These are phyloP conservation scores for Diaporthe vexans DNA, from an alignment of 2,329 filamentous ascomycete species.

Conservation along the genomic window DNA sequence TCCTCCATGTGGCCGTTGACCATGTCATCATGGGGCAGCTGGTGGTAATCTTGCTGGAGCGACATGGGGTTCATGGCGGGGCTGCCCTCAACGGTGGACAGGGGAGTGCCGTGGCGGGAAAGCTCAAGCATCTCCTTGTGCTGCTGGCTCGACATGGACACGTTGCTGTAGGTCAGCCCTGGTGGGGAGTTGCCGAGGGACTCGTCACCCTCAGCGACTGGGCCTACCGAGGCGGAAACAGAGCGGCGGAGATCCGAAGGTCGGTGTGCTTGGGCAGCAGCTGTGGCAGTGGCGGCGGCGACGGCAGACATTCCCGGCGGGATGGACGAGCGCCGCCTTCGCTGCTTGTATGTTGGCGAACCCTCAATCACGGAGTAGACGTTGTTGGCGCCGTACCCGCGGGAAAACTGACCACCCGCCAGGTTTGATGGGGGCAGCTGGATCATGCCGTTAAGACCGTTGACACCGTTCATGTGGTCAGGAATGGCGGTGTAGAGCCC, in stretches of 20 bases:
- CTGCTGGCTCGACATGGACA: conserved; percentile 76
- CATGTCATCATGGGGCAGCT: conserved; percentile 74
- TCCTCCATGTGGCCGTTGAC: conserved; percentile 72
- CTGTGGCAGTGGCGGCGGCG: conserved; percentile 71
- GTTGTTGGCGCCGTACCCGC: conserved; percentile 80
- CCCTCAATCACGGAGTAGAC: conserved; percentile 98
- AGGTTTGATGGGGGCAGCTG: conserved; percentile 90
- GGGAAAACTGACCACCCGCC: conserved; percentile 82
- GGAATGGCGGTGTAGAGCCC: conserved; percentile 96
- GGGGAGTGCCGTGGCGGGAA: conserved; percentile 91
- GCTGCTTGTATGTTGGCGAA: conserved; percentile 98
- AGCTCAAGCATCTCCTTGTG: conserved; percentile 85
- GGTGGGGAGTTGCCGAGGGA: conserved; percentile 84
- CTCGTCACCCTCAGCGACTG: conserved; percentile 85
- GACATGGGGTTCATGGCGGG: conserved; percentile 79
- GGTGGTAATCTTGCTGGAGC: conserved; percentile 79
- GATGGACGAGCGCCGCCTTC: conserved; percentile 92
- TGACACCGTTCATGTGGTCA: conserved; percentile 81
- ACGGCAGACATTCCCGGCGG: conserved; percentile 81
- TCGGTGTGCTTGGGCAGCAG: conserved; percentile 67
- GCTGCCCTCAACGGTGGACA: conserved; percentile 87
- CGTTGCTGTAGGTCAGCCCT: conserved; percentile 79
- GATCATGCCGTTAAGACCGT: conserved; percentile 88
- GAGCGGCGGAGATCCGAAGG: conserved; percentile 94
- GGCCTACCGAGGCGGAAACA: conserved; percentile 87